Evolutionary conservation across 805 yeast species (phyloP), one percentile per base, ranked within the genome.

Genomic region (Sugiyamaella mastotermitis): DNA sequence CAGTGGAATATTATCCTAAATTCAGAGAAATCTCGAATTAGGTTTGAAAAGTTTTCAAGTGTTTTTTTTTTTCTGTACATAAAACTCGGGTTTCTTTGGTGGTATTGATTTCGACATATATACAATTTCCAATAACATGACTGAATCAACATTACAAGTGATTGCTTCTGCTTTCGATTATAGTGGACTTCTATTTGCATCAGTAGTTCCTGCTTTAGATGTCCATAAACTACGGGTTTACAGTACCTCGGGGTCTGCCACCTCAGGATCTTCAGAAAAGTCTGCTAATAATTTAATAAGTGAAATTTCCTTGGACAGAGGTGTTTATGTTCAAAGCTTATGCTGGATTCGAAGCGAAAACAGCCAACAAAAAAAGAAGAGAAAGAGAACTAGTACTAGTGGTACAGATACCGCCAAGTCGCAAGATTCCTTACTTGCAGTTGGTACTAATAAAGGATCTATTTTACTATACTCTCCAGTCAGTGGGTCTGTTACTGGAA

Each of bases 181-280:
- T 9, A 59, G 72, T 1, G 78, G 81, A n/a, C 65, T 71, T 31
- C 70, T 68, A 52, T 69, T 78, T 49, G 86, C 88, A 18, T 72
- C 77, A 31, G 84, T 75, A 1, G 63, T 75, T 15, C 73, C 76
- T 24, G 80, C 85, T 1, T 69, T 85, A 42, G 90, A 83, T 56
- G 66, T 78, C 4, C 90, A 82, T 52, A 76, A 77, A 47, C 62
- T 85, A 26, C 68, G 78, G 40, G 83, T 82, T 2, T 80, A 78
- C 52, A 69, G 81, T 14, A 52, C 68, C 3, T 57, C 58, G 26
- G 52, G 8, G 5, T 6, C 9, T 13, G 9, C 30, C 14, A 68
- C 9, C 66, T 74, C 8, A 68, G 62, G 30, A 15, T 15, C 30
- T n/a, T 14, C 5, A 10, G n/a, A n/a, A n/a, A n/a, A n/a, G n/a